A percentile compares a stretch with the other conserved stretches of the same genome.
These are phyloP conservation scores for Primulina eburnea DNA, from an alignment of 257 asterid genomes.

Conservation along the genomic window DNA sequence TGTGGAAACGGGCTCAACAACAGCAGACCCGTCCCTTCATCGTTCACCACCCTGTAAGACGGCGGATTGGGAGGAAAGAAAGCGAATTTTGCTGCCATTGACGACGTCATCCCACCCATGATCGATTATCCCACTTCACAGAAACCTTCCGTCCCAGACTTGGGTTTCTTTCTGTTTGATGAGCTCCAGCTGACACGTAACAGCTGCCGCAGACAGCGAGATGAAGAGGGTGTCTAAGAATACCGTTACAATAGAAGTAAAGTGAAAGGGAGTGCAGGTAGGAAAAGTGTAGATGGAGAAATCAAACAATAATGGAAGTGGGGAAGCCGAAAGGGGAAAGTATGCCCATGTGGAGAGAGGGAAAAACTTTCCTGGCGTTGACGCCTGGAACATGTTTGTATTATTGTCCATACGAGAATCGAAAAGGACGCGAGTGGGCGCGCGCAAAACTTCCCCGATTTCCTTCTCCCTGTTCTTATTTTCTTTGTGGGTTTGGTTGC, in stretches of 20 bases:
- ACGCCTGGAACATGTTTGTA: slow-evolving; percentile 49
- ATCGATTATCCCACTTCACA: background rate
- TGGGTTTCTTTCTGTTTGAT: background rate
- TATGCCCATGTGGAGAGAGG: slow-evolving; percentile 7
- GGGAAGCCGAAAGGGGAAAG: slow-evolving; percentile 14
- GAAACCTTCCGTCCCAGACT: background rate
- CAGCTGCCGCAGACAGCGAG: background rate
- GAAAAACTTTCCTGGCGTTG: slow-evolving; percentile 20
- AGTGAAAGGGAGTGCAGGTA: slow-evolving; percentile 19
- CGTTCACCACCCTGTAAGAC: slow-evolving; percentile 77
- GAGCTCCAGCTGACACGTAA: background rate
- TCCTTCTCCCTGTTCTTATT: slow-evolving; percentile 5
- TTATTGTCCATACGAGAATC: slow-evolving; percentile 28
- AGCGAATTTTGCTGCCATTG: slow-evolving; percentile 98
- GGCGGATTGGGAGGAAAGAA: slow-evolving; percentile 97
- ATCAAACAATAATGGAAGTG: slow-evolving; percentile 25
- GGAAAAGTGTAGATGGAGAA: slow-evolving; percentile 33
- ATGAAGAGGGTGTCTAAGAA: slow-evolving; percentile 1
- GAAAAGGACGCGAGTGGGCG: slow-evolving; percentile 26
- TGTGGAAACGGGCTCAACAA: slow-evolving; percentile 81
- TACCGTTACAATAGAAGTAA: slow-evolving; percentile 29
- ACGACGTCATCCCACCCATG: slow-evolving; percentile 98
- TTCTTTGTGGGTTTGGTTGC: slow-evolving; percentile 9
- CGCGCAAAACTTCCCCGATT: slow-evolving; percentile 3
- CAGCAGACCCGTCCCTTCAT: slow-evolving; percentile 68